Evolutionary conservation across 441 rosid species (phyloP).

Genomic region (Erysimum pusillum): DNA sequence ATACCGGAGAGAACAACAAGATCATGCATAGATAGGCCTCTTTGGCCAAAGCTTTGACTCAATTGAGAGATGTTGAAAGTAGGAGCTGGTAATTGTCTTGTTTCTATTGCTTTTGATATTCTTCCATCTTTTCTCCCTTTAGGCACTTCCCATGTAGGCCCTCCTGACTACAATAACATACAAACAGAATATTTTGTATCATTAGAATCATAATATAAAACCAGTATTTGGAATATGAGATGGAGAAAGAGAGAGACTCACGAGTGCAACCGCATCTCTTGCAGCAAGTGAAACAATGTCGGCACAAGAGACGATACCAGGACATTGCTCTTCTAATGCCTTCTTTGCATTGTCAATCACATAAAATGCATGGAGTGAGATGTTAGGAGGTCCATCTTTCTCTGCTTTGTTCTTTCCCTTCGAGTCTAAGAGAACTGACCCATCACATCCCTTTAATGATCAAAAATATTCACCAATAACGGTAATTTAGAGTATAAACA

Average conservation of each 20-base stretch:
- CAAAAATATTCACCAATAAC: background rate
- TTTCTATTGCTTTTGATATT: conserved; percentile 67
- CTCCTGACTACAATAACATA: conserved; percentile 59
- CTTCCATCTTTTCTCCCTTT: conserved; percentile 79
- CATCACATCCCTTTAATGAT: conserved; percentile 68
- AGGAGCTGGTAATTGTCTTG: conserved; percentile 72
- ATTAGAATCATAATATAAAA: background rate
- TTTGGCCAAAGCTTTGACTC: conserved; percentile 64
- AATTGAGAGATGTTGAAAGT: conserved; percentile 65
- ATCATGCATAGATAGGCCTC: conserved; percentile 66
- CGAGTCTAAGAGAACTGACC: conserved; percentile 65
- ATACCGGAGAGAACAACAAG: conserved; percentile 72
- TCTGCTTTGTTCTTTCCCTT: conserved; percentile 65
- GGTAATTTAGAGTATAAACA: conserved; percentile 1
- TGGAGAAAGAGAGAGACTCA: conserved; percentile 36
- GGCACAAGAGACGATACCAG: conserved; percentile 73
- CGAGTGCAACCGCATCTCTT: conserved; percentile 66
- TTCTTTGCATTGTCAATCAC: conserved; percentile 71
- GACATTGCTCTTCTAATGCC: conserved; percentile 64
- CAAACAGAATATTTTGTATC: background rate
- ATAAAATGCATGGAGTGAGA: conserved; percentile 70
- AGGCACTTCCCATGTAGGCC: conserved; percentile 73
- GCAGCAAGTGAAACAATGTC: conserved; percentile 76
- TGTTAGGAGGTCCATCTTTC: conserved; percentile 78
- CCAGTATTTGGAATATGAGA: background rate